Base-by-base conservation (phyloP, 345 rosid genomes). In the Barbarea vulgaris region DNA sequence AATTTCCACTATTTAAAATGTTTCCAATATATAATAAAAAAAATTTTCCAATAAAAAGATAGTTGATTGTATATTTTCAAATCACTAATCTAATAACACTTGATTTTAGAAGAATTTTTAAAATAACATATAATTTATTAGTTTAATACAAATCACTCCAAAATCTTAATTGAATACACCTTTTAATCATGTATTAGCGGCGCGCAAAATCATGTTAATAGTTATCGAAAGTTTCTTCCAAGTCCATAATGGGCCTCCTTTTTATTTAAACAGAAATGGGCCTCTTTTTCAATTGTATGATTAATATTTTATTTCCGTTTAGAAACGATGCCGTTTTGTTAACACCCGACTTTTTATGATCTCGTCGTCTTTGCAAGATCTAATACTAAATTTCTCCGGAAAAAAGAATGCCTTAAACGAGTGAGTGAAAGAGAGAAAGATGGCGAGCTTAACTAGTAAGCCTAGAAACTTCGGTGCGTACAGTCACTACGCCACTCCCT, bases 401-500 rank as follows among this genome's bases (percentile, higher is more conserved):
- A 3, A 4, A 21, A 22, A 44, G 66, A 46, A 44, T 66, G 59
- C 8, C 27, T 3, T 10, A 57, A 77, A 48, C 48, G 27, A 71
- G 48, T 13, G 50, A 46, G 39, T 1, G 69, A 57, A 59, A n/a
- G 47, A 18, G 50, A 39, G 53, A 34, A 30, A 41, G 28, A 83
- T 79, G 85, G 81, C 84, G 61, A 87, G 89, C 79, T 36, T 68
- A 50, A 75, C 56, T 64, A 83, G 77, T 72, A 84, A 82, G 81
- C 80, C 87, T 62, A 68, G 89, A 70, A 74, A 73, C 79, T 77
- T 81, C 58, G 70, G 78, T 14, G 74, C 85, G 19, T 83, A 87
- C 64, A 70, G 78, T 77, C 83, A 81, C 72, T 68, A 61, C 70
- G 17, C 70, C 41, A 81, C 89, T 34, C 81, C 91, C 55, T 94